Evolutionary conservation across 2,329 filamentous ascomycete species (phyloP), one percentile per base, ranked within the genome.

Genomic region (Neonectria punicea): DNA sequence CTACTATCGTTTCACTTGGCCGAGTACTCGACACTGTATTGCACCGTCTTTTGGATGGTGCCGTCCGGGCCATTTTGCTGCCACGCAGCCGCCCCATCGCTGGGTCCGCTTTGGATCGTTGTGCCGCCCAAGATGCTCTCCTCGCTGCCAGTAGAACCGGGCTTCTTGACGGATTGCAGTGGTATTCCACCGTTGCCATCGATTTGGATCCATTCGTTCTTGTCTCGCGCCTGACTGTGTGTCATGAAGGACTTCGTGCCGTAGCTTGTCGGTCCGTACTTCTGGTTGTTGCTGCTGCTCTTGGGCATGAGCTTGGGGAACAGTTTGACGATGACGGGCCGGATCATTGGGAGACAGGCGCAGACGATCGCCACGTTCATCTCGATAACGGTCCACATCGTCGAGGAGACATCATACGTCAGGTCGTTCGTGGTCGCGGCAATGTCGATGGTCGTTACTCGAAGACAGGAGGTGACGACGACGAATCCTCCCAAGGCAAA

Each of bases 301-400:
- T 67, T 72, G 36, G 67, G 66, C 61, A 67, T 66, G 14, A 74
- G 65, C 51, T 60, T 66, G 36, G 73, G 73, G 66, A 74, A 68
- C n/a, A 74, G 9, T 58, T 70, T 72, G 53, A 73, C 69, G 36
- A 75, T 69, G 20, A 74, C 67, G 8, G 78, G 78, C 2, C 79
- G 75, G 1, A 82, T 68, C 16, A 79, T 80, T 1, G 80, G 80
- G 5, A 82, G 75, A 61, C 79, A 80, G 50, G 78, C 74, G 64
- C 80, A 81, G 13, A 81, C 71, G 65, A 81, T 75, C 59, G 78
- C 80, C 53, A 77, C 74, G 51, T 78, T 78, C 65, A 81, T 77
- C 66, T 82, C 80, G 58, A 80, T 75, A 53, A 81, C 74, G 20
- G 78, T 79, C 78, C 80, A 82, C 69, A 77, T 73, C 14, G 74